Evolutionary conservation across 1,284 basidiomycete genomes (phyloP).

Genomic region (Sanghuangporus weigelae): DNA sequence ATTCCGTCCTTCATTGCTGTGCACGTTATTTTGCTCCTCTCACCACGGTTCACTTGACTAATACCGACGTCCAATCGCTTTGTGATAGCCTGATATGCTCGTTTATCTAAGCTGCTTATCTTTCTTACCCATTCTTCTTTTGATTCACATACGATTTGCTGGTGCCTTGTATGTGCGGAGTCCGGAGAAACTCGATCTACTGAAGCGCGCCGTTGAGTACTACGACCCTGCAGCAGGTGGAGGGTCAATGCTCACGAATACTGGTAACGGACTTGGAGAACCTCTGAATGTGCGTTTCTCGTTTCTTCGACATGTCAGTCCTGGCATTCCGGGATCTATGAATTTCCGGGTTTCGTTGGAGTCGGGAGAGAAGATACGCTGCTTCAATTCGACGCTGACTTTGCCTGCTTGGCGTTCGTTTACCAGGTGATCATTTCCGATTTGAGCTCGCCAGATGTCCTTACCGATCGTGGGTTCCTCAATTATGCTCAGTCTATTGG

Average conservation of each 20-base stretch:
- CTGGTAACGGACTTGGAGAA: constrained; percentile 52
- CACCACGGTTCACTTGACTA: no score
- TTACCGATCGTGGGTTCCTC: constrained; percentile 58
- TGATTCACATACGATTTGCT: not conserved
- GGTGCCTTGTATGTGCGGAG: not conserved
- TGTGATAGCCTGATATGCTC: not conserved
- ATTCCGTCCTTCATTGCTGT: no score
- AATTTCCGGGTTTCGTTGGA: no score
- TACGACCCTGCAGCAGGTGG: constrained; percentile 41
- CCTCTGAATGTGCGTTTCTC: constrained; percentile 54
- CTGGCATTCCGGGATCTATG: not conserved
- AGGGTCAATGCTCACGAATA: constrained; percentile 48
- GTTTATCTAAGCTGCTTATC: not conserved
- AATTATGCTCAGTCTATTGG: constrained; percentile 58
- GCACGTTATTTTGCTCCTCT: no score
- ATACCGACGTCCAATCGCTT: no score
- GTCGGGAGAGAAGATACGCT: not conserved
- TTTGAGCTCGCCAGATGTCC: constrained; percentile 58
- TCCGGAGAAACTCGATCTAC: not conserved
- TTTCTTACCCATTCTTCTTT: not conserved
- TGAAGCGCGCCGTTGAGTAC: constrained; percentile 30
- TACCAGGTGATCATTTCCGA: constrained; percentile 31
- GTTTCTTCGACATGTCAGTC: not conserved
- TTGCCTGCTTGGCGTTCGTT: not conserved
- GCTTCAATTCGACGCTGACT: not conserved